Percentiles rank a stretch among this genome's conserved stretches.
Evolutionary conservation across 352 stramenopile species (phyloP).

Genomic region (Globisporangium spinosum): DNA sequence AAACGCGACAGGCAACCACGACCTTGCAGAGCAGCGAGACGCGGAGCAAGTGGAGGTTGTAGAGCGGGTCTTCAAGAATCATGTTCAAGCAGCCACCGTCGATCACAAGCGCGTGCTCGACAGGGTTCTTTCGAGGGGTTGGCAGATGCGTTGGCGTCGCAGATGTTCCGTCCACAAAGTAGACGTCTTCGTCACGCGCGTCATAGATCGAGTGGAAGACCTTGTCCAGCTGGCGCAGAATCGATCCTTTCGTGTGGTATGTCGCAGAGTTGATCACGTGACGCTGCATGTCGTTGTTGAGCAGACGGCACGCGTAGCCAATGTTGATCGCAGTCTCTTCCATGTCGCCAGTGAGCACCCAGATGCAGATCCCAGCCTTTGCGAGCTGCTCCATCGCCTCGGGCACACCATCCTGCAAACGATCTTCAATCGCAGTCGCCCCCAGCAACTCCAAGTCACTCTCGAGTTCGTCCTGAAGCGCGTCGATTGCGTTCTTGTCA

Average conservation of each 20-base stretch:
- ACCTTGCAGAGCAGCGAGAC: constrained; percentile 90
- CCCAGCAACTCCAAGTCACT: constrained; percentile 72
- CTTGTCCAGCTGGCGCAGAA: constrained; percentile 71
- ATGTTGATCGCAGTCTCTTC: constrained; percentile 90
- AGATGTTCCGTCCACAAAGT: neutral
- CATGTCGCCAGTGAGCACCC: constrained; percentile 88
- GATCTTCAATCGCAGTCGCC: constrained; percentile 85
- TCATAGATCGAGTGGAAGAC: constrained; percentile 72
- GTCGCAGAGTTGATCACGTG: constrained; percentile 73
- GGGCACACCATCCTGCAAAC: constrained; percentile 77
- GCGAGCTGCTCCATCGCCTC: constrained; percentile 73
- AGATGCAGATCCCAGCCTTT: constrained; percentile 82
- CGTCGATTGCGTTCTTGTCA: constrained; percentile 60
- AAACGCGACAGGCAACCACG: constrained; percentile 97
- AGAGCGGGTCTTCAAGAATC: constrained; percentile 65
- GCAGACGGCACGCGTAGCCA: constrained; percentile 75
- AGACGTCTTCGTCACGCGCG: neutral
- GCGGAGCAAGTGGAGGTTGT: constrained; percentile 79
- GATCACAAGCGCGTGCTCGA: constrained; percentile 91
- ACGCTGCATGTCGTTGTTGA: constrained; percentile 94
- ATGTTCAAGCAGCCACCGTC: constrained; percentile 91
- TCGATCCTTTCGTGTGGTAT: constrained; percentile 62
- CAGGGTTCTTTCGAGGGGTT: constrained; percentile 19
- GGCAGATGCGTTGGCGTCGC: constrained; percentile 29
- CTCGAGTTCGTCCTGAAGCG: constrained; percentile 76